Evolutionary conservation across 2,329 filamentous ascomycete species (phyloP), one percentile per base, ranked within the genome.

Genomic region (Scytalidium lignicola): DNA sequence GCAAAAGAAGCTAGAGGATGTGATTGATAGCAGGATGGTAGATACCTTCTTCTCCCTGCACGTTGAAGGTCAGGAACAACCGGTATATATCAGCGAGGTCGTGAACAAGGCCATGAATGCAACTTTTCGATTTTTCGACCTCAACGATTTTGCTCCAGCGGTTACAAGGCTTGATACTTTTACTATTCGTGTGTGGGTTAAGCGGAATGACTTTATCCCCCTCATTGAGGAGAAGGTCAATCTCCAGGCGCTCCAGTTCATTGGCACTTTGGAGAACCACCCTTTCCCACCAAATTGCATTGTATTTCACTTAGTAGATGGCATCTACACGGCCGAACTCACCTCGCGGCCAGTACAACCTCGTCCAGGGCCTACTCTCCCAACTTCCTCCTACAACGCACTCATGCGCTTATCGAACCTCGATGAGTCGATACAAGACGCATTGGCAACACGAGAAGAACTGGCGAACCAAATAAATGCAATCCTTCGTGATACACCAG

Each of bases 21-120:
- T 88, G 7, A 80, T 87, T 22, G 81, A 83, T 46, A 80, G 76
- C 58, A 78, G 82, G 46, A 83, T 93, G 68, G 89, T 85, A n/a
- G 87, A 96, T 68, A 83, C 85, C 15, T 96, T 95, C 75, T 93
- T 95, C 67, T 88, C 89, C 2, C 65, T 96, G 46, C 91, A 96
- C 66, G 79, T 84, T 42, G 72, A 79, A 1, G 79, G 71, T 3
- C 69, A 82, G 46, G 68, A 76, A 43, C 84, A 89, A 15, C 90
- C 92, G 0, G 71, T 96, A n/a, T 96, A 96, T 65, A 80, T 96
- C 59, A 96, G 90, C 62, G 92, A 97, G 69, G 75, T 86, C 19
- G 79, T 84, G 22, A 79, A 86, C 58, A 82, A 83, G 61, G 83
- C 88, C n/a, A 90, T 90, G 78, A 96, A 96, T 65, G 93, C 93